Evolutionary conservation across 495 filamentous ascomycete genomes (phyloP), one percentile per base, ranked within the genome.

Genomic region (Aspergillus olivimuriae): DNA sequence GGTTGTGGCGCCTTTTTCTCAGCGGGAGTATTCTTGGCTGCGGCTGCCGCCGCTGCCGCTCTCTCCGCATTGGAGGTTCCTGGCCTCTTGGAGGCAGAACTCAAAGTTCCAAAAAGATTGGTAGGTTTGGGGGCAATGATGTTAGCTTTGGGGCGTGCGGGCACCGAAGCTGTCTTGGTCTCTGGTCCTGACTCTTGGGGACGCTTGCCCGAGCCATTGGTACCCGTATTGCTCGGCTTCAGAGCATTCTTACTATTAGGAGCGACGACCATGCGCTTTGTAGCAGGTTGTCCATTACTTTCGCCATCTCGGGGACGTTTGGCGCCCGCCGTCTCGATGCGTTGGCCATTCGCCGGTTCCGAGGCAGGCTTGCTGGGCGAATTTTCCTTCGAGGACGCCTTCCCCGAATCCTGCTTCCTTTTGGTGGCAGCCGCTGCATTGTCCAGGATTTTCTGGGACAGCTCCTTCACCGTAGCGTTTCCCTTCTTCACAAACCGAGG

Each of bases 401-500:
- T 60, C 39, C 61, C 72, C 34, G 42, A 20, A 48, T 52, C 68
- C 52, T 51, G 68, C 51, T 62, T 77, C 22, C 72, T 66, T 51
- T 76, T 77, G 2, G 67, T 68, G 9, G 70, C 74, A 8, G 65
- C 70, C 14, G 72, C 73, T 23, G 78, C 78, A 48, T 76, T 77
- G 15, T 78, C 73, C 16, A 75, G 46, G 15, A 84, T 74, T 39
- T 66, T 68, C 55, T 84, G 77, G 1, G 76, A 73, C 14, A 78
- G 61, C 6, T 55, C 64, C 47, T 81, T 83, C 4, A 74, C 76
- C 26, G 78, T 66, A 4, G 75, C 74, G 41, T 82, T 80, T 3
- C 86, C 83, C 44, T 78, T 78, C 57, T 84, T 86, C 18, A 74
- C 64, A 34, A 85, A 78, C 37, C 78, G 76, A 4, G 76, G 74